Base-by-base conservation (phyloP, 352 stramenopile genomes). In the Globisporangium nagaii region DNA sequence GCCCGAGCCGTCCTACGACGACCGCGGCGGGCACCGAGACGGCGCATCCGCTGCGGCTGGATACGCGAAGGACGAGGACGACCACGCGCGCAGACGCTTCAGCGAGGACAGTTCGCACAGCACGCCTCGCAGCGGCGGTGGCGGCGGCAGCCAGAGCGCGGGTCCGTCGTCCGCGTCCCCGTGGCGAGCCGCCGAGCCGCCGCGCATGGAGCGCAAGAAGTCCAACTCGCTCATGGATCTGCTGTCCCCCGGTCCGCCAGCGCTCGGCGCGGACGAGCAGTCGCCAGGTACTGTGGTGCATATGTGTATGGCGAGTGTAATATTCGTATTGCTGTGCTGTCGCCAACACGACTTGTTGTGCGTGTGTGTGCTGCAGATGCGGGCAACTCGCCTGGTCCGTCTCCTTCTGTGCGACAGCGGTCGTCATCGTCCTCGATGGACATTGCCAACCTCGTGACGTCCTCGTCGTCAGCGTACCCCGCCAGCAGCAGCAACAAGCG, bases 161-260 rank as follows among this genome's bases (percentile, higher is more conserved):
- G n/a, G 10, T 36, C 17, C 43, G 15, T 34, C 43, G 11, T 25
- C 28, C 2, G 30, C 27, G 13, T 53, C 63, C n/a, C 36, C 56
- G 15, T 50, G 49, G 56, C 42, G 41, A 3, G n/a, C 32, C 3
- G 27, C 54, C 9, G 24, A 46, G 15, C 45, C 53, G 3, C 46
- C 65, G 19, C 58, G 37, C 15, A 63, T 70, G 25, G 65, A 71
- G 52, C 58, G 68, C 48, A 88, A 86, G 60, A 88, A 87, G 58
- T 82, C 73, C 49, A 93, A 91, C 53, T 91, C 80, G 35, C 62
- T 93, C 10, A 75, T 78, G 67, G 81, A 93, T 28, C 42, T 93
- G 45, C 59, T 93, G 35, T 88, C 76, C 27, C 79, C 83, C 7
- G 74, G 68, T 8, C 73, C 73, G 10, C 71, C 73, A 5, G 71